Evolutionary conservation across 768 basidiomycete species (phyloP), one percentile per base, ranked within the genome.

Genomic region (Suillus spraguei): DNA sequence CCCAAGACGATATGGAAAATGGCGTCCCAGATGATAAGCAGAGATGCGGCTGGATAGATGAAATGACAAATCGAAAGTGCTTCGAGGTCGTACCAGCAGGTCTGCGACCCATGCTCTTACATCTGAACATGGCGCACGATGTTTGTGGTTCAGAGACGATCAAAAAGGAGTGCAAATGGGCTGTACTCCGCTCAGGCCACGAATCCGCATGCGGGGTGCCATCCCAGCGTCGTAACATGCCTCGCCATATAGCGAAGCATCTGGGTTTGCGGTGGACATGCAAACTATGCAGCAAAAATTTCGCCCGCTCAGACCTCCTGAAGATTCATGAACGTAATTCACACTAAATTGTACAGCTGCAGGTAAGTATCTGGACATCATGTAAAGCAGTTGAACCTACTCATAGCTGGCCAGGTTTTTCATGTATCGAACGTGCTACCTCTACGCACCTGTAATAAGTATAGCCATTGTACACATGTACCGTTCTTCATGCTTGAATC

Each of bases 231-330:
- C 63, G 59, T 33, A 66, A 33, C 28, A 47, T 71, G 13, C 32
- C 71, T 32, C 55, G 71, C 1, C 73, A 72, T 16, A 56, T 59
- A 0, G 67, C 68, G 7, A 67, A 41, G 1, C 71, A 74, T 42
- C 69, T 69, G 20, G 58, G n/a, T 0, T 5, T 60, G 14, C 71
- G 69, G 33, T 59, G 60, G 52, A 13, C 35, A 4, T 72, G 73
- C 46, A 53, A 28, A 8, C 5, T 60, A 14, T 72, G 73, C 55
- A 38, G n/a, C 1, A 71, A 52, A 28, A 47, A 63, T 10, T 72
- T 73, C 59, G 73, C 71, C 11, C 73, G 71, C 4, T 28, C 46
- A 52, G 71, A 75, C 44, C 72, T 36, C 59, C 50, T 61, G 59
- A 59, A 3, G 1, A 22, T 39, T 2, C 73, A 72, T n/a, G 16